Percentiles rank a stretch among this genome's conserved stretches.
These are phyloP conservation scores for Lachnellula subtilissima DNA, from an alignment of 2,329 filamentous ascomycete species.

Conservation along the genomic window DNA sequence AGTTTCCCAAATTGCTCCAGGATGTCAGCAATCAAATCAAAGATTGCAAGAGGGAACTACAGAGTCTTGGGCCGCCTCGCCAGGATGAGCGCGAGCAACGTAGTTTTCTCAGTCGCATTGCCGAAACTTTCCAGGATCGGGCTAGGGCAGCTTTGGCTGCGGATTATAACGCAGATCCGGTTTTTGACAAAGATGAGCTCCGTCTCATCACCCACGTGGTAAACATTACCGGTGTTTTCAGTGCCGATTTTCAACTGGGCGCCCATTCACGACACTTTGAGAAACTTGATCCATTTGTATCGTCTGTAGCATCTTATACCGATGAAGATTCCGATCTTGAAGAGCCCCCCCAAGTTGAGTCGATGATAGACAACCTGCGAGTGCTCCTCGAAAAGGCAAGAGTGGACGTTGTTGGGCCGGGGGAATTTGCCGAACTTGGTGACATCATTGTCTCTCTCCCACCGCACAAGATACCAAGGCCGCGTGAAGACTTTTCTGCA, in stretches of 20 bases:
- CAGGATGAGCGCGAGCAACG: slow-evolving; percentile 9
- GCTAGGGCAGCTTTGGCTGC: slow-evolving; percentile 7
- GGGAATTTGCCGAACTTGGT: slow-evolving; percentile 4
- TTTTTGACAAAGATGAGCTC: slow-evolving; percentile 6
- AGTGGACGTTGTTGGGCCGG: slow-evolving; percentile 3
- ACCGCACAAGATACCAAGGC: not conserved
- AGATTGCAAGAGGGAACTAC: slow-evolving; percentile 5
- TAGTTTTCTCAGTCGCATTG: slow-evolving; percentile 3
- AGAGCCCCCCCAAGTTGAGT: not conserved
- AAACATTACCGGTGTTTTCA: slow-evolving; percentile 7
- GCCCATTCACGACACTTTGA: slow-evolving; percentile 2
- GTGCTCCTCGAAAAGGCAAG: slow-evolving; percentile 7
- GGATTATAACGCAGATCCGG: slow-evolving; percentile 10
- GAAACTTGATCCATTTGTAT: no score
- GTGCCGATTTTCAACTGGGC: not conserved
- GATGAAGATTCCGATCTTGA: slow-evolving; percentile 3
- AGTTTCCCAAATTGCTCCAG: slow-evolving; percentile 12
- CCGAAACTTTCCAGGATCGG: slow-evolving; percentile 6
- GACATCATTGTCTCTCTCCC: slow-evolving; percentile 7
- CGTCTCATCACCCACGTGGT: slow-evolving; percentile 9
- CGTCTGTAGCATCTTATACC: not conserved
- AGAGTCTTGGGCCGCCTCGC: slow-evolving; percentile 7
- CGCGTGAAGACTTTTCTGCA: slow-evolving; percentile 16
- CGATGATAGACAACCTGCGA: slow-evolving; percentile 8
- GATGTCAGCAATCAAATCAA: slow-evolving; percentile 10